These are phyloP conservation scores for Colletotrichum musicola DNA, from an alignment of 2,329 filamentous ascomycete genomes.

Conservation along the genomic window DNA sequence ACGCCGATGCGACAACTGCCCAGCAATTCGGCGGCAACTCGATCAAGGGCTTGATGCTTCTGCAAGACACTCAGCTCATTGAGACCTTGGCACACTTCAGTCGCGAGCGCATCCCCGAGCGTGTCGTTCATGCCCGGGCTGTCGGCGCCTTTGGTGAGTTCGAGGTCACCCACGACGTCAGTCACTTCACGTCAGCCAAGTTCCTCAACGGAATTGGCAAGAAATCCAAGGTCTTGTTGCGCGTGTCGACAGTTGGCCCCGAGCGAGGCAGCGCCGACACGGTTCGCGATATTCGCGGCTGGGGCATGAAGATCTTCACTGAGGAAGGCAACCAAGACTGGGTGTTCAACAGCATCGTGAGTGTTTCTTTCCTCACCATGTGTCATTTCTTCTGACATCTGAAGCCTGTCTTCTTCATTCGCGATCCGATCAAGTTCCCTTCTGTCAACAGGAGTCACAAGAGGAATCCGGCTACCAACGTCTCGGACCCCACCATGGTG, in stretches of 20 bases:
- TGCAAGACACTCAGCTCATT: slow-evolving; percentile 66
- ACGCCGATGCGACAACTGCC: slow-evolving; percentile 44
- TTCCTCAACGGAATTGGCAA: slow-evolving; percentile 67
- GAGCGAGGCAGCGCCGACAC: slow-evolving; percentile 77
- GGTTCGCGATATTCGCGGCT: slow-evolving; percentile 78
- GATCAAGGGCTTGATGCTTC: slow-evolving; percentile 52
- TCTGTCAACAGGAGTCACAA: slow-evolving; percentile 57
- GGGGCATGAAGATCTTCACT: slow-evolving; percentile 72
- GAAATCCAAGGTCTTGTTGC: slow-evolving; percentile 70
- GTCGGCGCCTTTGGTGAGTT: slow-evolving; percentile 68
- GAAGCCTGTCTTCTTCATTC: slow-evolving; percentile 54
- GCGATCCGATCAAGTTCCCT: slow-evolving; percentile 57
- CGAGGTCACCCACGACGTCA: slow-evolving; percentile 70
- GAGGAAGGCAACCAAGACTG: slow-evolving; percentile 73
- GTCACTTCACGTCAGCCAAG: slow-evolving; percentile 66
- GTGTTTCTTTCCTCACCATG: background rate
- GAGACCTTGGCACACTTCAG: slow-evolving; percentile 68
- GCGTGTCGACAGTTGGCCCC: slow-evolving; percentile 80
- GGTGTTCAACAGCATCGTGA: slow-evolving; percentile 57
- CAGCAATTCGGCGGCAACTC: slow-evolving; percentile 42
- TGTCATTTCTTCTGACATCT: slow-evolving; percentile 42
- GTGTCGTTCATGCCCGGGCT: slow-evolving; percentile 52
- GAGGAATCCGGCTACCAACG: slow-evolving; percentile 52
- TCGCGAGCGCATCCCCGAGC: slow-evolving; percentile 68
- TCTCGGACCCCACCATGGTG: slow-evolving; percentile 58